phyloP scores from a whole-genome alignment of 345 rosid genomes.

The Excoecaria agallocha region DNA sequence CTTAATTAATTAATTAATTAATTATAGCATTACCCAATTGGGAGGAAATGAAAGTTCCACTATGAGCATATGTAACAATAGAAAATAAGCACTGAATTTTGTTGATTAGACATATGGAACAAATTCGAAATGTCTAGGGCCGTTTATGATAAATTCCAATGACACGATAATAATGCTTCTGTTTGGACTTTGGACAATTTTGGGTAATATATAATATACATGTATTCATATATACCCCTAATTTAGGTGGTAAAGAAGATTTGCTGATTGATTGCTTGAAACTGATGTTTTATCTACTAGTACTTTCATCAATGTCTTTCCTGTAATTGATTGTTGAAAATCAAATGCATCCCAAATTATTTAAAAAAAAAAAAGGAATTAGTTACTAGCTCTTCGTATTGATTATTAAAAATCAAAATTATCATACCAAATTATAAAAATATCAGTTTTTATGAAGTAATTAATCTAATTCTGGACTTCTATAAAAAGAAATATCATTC shows the following conservation, averaged over 20 bases:
- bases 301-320: not conserved
- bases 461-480: not conserved
- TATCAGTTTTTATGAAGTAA: not conserved
- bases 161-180: not conserved
- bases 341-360: not conserved
- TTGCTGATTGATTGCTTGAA: not conserved
- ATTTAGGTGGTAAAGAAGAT: not conserved
- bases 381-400: not conserved
- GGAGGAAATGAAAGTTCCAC: not conserved
- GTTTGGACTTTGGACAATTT: not conserved
- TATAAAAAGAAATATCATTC: not conserved
- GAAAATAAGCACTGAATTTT: not conserved
- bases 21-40: not conserved
- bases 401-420: too few species aligned
- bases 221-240: not conserved
- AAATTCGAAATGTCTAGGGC: slow-evolving; percentile 7
- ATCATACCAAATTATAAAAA: too few species aligned
- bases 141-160: not conserved
- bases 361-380: too few species aligned
- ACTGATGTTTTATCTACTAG: not conserved
- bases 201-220: not conserved
- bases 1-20: too few species aligned
- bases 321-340: not conserved
- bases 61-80: not conserved
- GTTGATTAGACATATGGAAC: slow-evolving; percentile 1